Evolutionary conservation across 2,329 filamentous ascomycete genomes (phyloP).

Genomic region (Thelonectria rubi): DNA sequence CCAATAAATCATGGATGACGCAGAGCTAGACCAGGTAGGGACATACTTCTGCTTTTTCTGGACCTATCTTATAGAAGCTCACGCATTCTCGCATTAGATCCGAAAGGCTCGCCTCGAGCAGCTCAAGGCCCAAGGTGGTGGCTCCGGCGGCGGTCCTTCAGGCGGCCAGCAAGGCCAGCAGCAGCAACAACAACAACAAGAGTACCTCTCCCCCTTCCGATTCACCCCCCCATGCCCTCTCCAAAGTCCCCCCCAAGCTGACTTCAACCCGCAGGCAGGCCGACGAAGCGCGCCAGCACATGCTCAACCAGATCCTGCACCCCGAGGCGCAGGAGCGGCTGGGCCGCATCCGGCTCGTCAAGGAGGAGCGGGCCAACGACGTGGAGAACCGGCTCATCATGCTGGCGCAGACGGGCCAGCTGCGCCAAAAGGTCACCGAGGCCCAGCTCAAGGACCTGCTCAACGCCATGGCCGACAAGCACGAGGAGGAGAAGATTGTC

Average conservation of each 20-base stretch:
- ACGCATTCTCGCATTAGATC: slow-evolving; percentile 65
- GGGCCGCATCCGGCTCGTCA: slow-evolving; percentile 93
- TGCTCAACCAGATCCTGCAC: slow-evolving; percentile 92
- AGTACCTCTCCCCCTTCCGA: background rate
- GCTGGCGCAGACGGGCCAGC: slow-evolving; percentile 87
- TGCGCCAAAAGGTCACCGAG: slow-evolving; percentile 88
- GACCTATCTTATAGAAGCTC: background rate
- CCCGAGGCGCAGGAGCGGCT: slow-evolving; percentile 93
- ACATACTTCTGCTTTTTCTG: background rate
- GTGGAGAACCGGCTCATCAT: slow-evolving; percentile 93
- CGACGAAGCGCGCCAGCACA: slow-evolving; percentile 76
- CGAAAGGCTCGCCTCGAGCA: slow-evolving; percentile 92
- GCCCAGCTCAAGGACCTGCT: slow-evolving; percentile 92
- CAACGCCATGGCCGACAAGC: slow-evolving; percentile 81
- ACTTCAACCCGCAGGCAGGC: slow-evolving; percentile 52
- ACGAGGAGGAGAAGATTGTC: slow-evolving; percentile 85
- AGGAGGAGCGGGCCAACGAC: slow-evolving; percentile 87
- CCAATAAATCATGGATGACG: slow-evolving; percentile 52
- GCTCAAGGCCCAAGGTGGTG: slow-evolving; percentile 77
- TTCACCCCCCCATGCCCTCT: background rate
- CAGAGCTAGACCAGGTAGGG: slow-evolving; percentile 54
- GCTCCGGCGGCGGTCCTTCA: slow-evolving; percentile 52
- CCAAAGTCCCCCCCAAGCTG: background rate
- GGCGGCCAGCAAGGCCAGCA: slow-evolving; percentile 69
- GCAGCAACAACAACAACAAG: slow-evolving; percentile 47